Evolutionary conservation across 2,329 filamentous ascomycete genomes (phyloP).

Genomic region (Bipolaris zeicola): DNA sequence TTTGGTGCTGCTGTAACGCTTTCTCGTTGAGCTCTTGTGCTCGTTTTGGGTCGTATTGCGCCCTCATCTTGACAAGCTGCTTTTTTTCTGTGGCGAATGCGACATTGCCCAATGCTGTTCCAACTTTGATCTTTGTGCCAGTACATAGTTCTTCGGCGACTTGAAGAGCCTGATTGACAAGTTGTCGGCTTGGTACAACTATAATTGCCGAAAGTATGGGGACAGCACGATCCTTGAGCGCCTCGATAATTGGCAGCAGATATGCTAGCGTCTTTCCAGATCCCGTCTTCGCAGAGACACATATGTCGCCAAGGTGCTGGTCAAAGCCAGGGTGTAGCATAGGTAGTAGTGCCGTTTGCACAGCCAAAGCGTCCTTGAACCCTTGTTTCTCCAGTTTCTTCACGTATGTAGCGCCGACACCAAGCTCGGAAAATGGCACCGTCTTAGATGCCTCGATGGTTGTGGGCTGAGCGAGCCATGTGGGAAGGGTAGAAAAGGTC

Average conservation of each 20-base stretch:
- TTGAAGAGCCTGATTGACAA: constrained; percentile 84
- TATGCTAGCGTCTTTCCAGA: constrained; percentile 96
- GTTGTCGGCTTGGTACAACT: constrained; percentile 86
- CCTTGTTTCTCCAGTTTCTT: constrained; percentile 70
- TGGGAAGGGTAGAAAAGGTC: constrained; percentile 77
- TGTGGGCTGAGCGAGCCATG: constrained; percentile 80
- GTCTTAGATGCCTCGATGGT: constrained; percentile 66
- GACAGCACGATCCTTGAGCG: constrained; percentile 67
- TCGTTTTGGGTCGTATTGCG: constrained; percentile 66
- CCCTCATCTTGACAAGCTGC: constrained; percentile 63
- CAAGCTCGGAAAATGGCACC: constrained; percentile 67
- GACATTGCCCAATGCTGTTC: constrained; percentile 81
- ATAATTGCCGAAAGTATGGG: constrained; percentile 78
- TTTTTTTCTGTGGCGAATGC: constrained; percentile 70
- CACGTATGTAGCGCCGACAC: constrained; percentile 65
- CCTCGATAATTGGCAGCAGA: constrained; percentile 80
- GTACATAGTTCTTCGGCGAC: constrained; percentile 74
- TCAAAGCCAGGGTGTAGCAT: constrained; percentile 71
- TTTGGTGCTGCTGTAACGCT: constrained; percentile 38
- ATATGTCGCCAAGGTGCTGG: constrained; percentile 73
- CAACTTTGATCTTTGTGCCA: constrained; percentile 76
- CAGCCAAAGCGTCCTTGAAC: constrained; percentile 74
- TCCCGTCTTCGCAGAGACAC: constrained; percentile 90
- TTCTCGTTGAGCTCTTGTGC: constrained; percentile 57
- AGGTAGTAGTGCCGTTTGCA: constrained; percentile 81